Evolutionary conservation across 768 basidiomycete species (phyloP).

Genomic region (Suillus americanus): DNA sequence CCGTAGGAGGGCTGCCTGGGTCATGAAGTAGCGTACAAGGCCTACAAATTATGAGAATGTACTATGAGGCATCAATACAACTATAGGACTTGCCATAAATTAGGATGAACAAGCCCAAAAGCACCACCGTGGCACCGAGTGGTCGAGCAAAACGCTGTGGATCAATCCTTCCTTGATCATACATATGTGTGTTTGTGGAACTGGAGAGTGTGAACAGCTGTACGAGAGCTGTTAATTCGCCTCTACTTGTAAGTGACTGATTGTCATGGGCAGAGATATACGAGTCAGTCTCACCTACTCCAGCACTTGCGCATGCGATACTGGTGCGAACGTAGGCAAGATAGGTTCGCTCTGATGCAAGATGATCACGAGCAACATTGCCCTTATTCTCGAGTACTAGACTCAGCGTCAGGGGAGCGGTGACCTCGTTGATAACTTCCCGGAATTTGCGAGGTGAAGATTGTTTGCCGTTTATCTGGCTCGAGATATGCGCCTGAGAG

Average conservation of each 20-base stretch:
- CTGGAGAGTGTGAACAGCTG: slow-evolving; percentile 49
- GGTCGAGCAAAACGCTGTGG: slow-evolving; percentile 42
- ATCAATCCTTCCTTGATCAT: slow-evolving; percentile 6
- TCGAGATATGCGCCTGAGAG: neutral
- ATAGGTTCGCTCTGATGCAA: slow-evolving; percentile 64
- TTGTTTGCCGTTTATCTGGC: neutral
- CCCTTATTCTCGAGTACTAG: slow-evolving; percentile 55
- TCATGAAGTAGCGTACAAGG: slow-evolving; percentile 49
- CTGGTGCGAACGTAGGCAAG: slow-evolving; percentile 67
- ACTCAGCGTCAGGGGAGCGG: slow-evolving; percentile 18
- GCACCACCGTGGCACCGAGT: slow-evolving; percentile 49
- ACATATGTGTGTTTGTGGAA: slow-evolving; percentile 9
- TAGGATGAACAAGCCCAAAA: slow-evolving; percentile 48
- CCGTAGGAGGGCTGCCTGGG: slow-evolving; percentile 49
- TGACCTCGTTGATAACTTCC: slow-evolving; percentile 4
- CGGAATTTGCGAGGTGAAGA: neutral
- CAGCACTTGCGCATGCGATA: slow-evolving; percentile 55
- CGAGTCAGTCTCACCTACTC: slow-evolving; percentile 46
- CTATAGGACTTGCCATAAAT: slow-evolving; percentile 40
- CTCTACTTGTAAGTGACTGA: neutral
- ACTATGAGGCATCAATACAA: neutral
- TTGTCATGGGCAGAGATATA: neutral
- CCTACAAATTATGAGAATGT: slow-evolving; percentile 31
- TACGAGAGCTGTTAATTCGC: slow-evolving; percentile 44
- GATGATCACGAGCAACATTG: slow-evolving; percentile 63